phyloP scores from a whole-genome alignment of 306 rosid species.

The Medicago ruthenica region DNA sequence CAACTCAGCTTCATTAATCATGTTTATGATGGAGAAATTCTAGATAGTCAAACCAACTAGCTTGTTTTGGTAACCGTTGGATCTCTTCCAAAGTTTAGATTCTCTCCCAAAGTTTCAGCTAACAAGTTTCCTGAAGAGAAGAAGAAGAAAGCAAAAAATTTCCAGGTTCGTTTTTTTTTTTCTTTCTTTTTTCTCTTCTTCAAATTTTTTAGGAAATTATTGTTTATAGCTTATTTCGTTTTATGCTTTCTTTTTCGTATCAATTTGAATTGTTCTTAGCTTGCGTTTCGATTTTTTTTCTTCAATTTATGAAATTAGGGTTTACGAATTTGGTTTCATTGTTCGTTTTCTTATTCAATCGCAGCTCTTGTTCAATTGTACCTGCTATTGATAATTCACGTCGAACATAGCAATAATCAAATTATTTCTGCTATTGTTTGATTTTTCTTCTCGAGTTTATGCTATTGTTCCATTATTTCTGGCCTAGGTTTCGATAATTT shows the following conservation, averaged over 20 bases:
- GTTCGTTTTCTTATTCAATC: too few species aligned
- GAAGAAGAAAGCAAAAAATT: constrained; percentile 15
- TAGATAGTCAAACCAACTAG: too few species aligned
- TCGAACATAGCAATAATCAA: too few species aligned
- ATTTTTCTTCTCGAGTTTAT: too few species aligned
- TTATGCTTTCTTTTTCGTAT: neutral
- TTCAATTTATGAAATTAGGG: neutral
- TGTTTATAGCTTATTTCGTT: constrained; percentile 6
- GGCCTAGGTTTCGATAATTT: too few species aligned
- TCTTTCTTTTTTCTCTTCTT: neutral
- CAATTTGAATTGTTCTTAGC: neutral
- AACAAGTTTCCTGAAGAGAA: neutral
- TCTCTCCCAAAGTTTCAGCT: neutral
- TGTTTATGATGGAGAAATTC: too few species aligned
- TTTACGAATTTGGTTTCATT: neutral
- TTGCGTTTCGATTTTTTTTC: neutral
- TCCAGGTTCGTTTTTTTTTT: constrained; percentile 50
- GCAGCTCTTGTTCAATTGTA: too few species aligned
- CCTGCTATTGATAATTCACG: too few species aligned
- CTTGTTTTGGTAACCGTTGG: too few species aligned
- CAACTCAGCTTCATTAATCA: too few species aligned
- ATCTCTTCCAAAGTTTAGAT: neutral
- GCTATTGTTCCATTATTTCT: too few species aligned
- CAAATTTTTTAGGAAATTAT: neutral
- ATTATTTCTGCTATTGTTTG: too few species aligned